Evolutionary conservation across 2,329 filamentous ascomycete genomes (phyloP).

Genomic region (Macroventuria anomochaeta): DNA sequence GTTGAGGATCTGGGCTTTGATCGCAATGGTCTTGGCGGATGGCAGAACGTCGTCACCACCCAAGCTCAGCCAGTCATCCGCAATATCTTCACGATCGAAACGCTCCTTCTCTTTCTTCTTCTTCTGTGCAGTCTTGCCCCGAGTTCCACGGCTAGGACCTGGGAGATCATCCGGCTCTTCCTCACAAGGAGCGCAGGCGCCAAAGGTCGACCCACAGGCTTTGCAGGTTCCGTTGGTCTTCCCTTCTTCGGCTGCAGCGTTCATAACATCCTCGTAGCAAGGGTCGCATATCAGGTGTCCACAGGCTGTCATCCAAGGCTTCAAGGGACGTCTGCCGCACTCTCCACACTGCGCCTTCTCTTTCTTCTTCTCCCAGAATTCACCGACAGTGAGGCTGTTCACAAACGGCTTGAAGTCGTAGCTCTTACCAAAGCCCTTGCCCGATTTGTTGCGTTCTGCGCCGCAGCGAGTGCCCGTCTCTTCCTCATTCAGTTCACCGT

Average conservation of each 20-base stretch:
- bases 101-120: slow-evolving; percentile 24
- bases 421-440: slow-evolving; percentile 46
- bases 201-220: slow-evolving; percentile 38
- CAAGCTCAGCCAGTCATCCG: slow-evolving; percentile 49
- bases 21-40: slow-evolving; percentile 54
- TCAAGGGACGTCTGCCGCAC: slow-evolving; percentile 51
- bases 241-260: slow-evolving; percentile 32
- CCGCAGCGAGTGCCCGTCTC: background rate
- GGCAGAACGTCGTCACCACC: slow-evolving; percentile 49
- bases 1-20: slow-evolving; percentile 55
- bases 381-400: slow-evolving; percentile 35
- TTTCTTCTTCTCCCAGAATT: slow-evolving; percentile 48
- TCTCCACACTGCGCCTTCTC: slow-evolving; percentile 53
- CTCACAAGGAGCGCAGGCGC: slow-evolving; percentile 28
- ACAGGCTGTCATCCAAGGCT: slow-evolving; percentile 59
- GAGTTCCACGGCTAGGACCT: slow-evolving; percentile 19
- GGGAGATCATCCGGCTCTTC: slow-evolving; percentile 21
- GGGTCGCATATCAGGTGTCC: slow-evolving; percentile 62
- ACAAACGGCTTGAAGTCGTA: slow-evolving; percentile 54
- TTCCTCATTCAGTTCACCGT: background rate
- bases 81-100: slow-evolving; percentile 37
- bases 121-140: slow-evolving; percentile 19
- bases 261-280: slow-evolving; percentile 52
- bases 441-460: slow-evolving; percentile 18
- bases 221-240: slow-evolving; percentile 32